Percentiles rank a stretch among this genome's conserved stretches.
Conservation (phyloP, 306 rosid species). For the Echinosophora koreensis region DNA sequence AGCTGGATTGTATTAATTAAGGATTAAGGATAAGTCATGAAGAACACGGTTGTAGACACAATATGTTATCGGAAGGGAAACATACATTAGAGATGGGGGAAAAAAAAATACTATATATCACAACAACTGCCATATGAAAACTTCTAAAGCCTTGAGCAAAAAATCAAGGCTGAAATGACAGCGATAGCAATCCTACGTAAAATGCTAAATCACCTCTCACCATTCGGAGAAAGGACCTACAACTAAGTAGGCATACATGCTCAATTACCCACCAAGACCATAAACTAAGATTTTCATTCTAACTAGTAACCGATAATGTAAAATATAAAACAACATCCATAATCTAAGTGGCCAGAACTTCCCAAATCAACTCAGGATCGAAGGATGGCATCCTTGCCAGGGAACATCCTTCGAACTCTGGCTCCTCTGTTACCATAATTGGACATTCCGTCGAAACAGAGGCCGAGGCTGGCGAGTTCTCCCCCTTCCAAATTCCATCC, state of each 20-base stretch:
- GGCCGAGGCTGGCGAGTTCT: conserved; percentile 46
- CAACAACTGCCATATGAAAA: conserved; percentile 39
- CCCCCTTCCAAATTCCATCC: conserved; percentile 66
- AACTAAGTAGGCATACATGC: neutral
- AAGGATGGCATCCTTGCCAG: conserved; percentile 87
- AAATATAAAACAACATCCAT: neutral
- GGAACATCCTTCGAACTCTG: conserved; percentile 65
- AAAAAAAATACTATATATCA: neutral
- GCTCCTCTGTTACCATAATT: conserved; percentile 44
- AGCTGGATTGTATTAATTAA: neutral
- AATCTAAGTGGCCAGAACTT: conserved; percentile 74
- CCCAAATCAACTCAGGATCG: conserved; percentile 94
- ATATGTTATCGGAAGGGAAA: neutral
- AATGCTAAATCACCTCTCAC: conserved; percentile 36
- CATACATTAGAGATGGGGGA: neutral
- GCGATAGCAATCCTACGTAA: conserved; percentile 36
- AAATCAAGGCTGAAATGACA: conserved; percentile 46
- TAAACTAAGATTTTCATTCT: conserved; percentile 27
- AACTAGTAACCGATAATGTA: conserved; percentile 8
- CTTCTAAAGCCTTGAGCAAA: conserved; percentile 52
- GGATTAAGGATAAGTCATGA: neutral
- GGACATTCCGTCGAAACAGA: conserved; percentile 59
- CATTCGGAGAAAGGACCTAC: neutral
- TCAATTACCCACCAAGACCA: neutral
- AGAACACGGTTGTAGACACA: conserved; percentile 4